Conservation (phyloP, 1,139 yeast genomes). For the Wickerhamomyces sp. region DNA sequence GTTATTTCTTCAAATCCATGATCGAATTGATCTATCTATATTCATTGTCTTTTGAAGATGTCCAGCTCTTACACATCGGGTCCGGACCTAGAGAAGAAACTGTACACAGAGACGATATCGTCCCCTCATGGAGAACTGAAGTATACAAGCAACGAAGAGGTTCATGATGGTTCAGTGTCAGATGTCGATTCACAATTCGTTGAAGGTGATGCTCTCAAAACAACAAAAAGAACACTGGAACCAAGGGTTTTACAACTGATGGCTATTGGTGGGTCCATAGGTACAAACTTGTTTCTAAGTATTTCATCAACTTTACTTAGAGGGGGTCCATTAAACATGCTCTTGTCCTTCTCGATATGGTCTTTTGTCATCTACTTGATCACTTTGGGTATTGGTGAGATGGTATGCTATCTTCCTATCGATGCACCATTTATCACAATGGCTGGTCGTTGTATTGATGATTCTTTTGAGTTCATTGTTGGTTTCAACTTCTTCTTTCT, state of each 20-base stretch:
- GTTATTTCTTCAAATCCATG: too few relatives aligned
- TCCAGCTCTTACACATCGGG: too few relatives aligned
- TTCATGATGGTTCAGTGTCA: too few relatives aligned
- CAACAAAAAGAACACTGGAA: slow-evolving; percentile 12
- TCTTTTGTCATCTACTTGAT: slow-evolving; percentile 48
- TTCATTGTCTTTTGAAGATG: too few relatives aligned
- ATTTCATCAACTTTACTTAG: slow-evolving; percentile 42
- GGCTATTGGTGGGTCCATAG: slow-evolving; percentile 68
- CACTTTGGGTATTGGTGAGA: slow-evolving; percentile 47
- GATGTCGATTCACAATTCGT: too few relatives aligned
- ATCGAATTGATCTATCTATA: too few relatives aligned
- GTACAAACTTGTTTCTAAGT: slow-evolving; percentile 63
- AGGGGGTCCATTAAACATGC: slow-evolving; percentile 64
- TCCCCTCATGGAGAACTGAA: too few relatives aligned
- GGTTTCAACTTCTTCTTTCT: slow-evolving; percentile 71
- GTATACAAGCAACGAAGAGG: too few relatives aligned
- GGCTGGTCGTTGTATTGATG: slow-evolving; percentile 50
- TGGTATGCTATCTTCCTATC: slow-evolving; percentile 69
- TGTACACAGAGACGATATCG: too few relatives aligned
- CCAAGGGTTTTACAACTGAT: slow-evolving; percentile 32
- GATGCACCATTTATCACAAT: slow-evolving; percentile 47
- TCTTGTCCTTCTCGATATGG: slow-evolving; percentile 62
- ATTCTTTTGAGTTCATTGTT: slow-evolving; percentile 65
- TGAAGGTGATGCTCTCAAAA: too few relatives aligned
- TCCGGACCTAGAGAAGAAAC: too few relatives aligned